Evolutionary conservation across 306 rosid genomes (phyloP).

Genomic region (Prunus mume): DNA sequence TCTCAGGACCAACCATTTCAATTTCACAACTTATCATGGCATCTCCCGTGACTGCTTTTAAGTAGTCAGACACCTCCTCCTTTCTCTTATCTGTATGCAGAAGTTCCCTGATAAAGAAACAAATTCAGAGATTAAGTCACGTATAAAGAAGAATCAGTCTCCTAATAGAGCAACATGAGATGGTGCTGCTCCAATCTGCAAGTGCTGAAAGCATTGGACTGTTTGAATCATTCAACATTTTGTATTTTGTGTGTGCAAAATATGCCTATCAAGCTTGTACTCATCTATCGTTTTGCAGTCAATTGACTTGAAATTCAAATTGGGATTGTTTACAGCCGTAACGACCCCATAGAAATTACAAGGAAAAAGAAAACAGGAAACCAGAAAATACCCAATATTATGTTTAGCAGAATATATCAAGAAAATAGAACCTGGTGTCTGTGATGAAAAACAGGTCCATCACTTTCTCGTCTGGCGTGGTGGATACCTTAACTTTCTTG

Average conservation of each 20-base stretch:
- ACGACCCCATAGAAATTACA: not conserved
- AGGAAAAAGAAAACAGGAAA: not conserved
- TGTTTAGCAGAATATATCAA: conserved; percentile 4
- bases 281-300: not conserved
- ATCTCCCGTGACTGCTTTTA: conserved; percentile 47
- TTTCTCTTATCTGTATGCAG: conserved; percentile 68
- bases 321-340: not conserved
- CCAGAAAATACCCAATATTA: conserved; percentile 9
- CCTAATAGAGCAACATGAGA: not conserved
- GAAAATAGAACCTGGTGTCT: conserved; percentile 66
- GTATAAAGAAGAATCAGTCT: not conserved
- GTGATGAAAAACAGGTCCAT: conserved; percentile 92
- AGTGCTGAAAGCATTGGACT: not conserved
- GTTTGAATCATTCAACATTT: not conserved
- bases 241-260: not conserved
- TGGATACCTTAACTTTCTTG: conserved; percentile 88
- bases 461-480: conserved; percentile 93
- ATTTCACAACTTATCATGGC: conserved; percentile 61
- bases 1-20: conserved; percentile 64
- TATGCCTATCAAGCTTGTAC: not conserved
- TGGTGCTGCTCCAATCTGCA: not conserved
- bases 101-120: conserved; percentile 65
- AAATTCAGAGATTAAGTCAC: not conserved
- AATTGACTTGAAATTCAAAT: not conserved
- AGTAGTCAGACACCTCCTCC: conserved; percentile 50